Base-by-base conservation (phyloP, 2,329 filamentous ascomycete genomes). In the Pyrenochaeta sp. region DNA sequence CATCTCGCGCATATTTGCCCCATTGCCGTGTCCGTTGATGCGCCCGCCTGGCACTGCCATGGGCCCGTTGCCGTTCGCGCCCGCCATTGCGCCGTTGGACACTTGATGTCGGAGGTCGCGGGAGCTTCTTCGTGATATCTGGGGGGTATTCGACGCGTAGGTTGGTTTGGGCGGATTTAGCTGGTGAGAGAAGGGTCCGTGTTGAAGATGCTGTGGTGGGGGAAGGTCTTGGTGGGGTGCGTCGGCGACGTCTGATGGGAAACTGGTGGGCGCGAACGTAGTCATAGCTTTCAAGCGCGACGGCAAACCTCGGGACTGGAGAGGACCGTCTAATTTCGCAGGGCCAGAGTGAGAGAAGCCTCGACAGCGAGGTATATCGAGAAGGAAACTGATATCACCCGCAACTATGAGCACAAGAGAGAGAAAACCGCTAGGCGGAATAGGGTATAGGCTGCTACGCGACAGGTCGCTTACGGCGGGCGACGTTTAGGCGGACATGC, bases 1-100 rank as follows among this genome's bases (percentile, higher is more conserved):
- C 72, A 77, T 73, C 24, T 73, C 75, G 65, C 75, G 73, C 71
- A 77, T 59, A 64, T 72, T 70, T 52, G 67, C 65, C 50, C 59
- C 61, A 45, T 69, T 66, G n/a, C 58, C 67, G 59, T 74, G 67
- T 43, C 70, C 74, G 61, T 68, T 67, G 60, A 72, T 67, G 64
- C 72, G 68, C 43, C 71, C 73, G 52, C 66, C 69, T 2, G 77
- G 77, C 30, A 79, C 76, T 5, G 77, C 64, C 71, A 78, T 65
- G 56, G 75, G 72, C 47, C 65, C 73, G 58, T 74, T 72, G 51
- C 72, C 71, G 65, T 76, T 74, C 28, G 72, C 66, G 66, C 66
- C 72, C 19, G 74, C 61, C 73, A 76, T 77, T 62, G 49, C 67
- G 68, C 68, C 69, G 69, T 69, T 67, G 34, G 69, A 63, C 15